Base-by-base conservation (phyloP, 1,139 yeast species). In the Wickerhamomyces sp. region DNA sequence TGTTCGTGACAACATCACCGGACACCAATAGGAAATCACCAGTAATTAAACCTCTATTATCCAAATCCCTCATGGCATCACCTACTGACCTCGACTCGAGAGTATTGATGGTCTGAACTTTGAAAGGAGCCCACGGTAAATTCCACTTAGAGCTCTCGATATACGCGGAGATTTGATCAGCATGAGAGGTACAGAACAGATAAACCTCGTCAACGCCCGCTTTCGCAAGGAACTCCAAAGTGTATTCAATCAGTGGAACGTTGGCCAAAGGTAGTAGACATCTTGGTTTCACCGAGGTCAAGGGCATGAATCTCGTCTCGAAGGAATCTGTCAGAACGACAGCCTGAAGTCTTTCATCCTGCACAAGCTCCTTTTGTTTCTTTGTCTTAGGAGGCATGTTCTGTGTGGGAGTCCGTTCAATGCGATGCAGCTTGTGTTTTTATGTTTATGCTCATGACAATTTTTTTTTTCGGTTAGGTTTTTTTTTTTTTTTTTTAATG, bases 31-130 rank as follows among this genome's bases (percentile, higher is more conserved):
- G 64, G 52, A 91, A 91, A 60, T 91, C 99, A 12, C 93, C 87
- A 4, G 85, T 75, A 37, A 91, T 86, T 40, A 89, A 64, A 2
- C 96, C 96, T 54, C 95, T 72, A 42, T 86, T 81, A 58, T 91
- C 98, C 43, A 91, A 66, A 56, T 89, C 97, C 58, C 98, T 74
- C 94, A 91, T 83, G 21, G 95, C 95, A 64, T 91, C 98, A 45
- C 98, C 98, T 6, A 89, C 94, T 15, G 95, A 85, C 57, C 89
- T 68, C 13, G 93, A 80, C 57, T 89, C 96, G 29, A 88, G 75
- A n/a, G 94, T 76, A 68, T 85, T 74, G 35, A 91, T 73, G 4
- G 93, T 81, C 33, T 77, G 75, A 30, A 91, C 70, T 38, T 74
- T 71, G 60, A 91, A 89, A 2, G 96, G 96, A 3, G 94, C 75